phyloP scores from a whole-genome alignment of 2,329 filamentous ascomycete species.

The Alternaria burnsii region DNA sequence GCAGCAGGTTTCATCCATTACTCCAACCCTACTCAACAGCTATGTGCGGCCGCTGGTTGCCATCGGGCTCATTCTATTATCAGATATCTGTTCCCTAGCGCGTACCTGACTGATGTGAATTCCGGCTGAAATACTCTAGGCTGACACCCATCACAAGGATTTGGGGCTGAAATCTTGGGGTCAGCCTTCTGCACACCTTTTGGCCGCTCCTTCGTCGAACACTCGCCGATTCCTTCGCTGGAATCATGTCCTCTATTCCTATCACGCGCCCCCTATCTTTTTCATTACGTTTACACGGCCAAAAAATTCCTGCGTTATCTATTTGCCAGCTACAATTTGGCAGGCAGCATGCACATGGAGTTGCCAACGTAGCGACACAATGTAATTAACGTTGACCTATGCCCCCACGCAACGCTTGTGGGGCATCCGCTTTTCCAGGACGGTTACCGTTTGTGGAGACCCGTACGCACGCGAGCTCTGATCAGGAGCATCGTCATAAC shows the following conservation, averaged over 20 bases:
- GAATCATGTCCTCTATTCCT: not conserved
- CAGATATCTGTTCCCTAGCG: not conserved
- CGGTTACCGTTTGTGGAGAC: conserved; percentile 10
- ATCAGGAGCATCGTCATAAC: not conserved
- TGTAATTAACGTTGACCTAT: not conserved
- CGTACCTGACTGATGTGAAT: not conserved
- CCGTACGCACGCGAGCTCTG: not conserved
- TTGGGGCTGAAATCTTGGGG: conserved; percentile 1
- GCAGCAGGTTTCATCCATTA: not conserved
- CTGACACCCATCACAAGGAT: not conserved
- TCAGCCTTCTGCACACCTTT: not conserved
- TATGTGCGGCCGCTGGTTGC: not conserved
- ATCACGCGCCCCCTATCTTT: not conserved
- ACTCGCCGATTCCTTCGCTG: conserved; percentile 2
- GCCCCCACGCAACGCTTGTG: not conserved
- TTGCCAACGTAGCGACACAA: not conserved
- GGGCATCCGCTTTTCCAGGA: conserved; percentile 1
- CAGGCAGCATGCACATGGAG: not conserved
- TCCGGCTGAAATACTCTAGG: not conserved
- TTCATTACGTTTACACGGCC: not conserved
- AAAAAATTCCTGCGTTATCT: not conserved
- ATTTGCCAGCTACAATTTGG: not conserved
- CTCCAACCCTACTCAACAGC: not conserved
- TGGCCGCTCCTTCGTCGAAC: not conserved
- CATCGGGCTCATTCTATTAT: not conserved